Conservation (phyloP, 306 rosid genomes). For the Canavalia gladiata region DNA sequence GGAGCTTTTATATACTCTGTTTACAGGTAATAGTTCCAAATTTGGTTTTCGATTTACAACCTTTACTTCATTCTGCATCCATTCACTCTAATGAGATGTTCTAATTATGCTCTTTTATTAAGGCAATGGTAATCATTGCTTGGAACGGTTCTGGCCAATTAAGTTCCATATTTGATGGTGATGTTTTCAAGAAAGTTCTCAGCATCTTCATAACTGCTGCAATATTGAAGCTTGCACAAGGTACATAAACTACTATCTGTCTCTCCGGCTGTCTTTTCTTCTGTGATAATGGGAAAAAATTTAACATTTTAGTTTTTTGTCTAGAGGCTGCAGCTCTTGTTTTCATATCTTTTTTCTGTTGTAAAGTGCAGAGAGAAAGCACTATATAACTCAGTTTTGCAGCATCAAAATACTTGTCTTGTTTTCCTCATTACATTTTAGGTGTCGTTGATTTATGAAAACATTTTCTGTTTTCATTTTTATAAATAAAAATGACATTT, state of each 20-base stretch:
- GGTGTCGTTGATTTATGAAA: no score
- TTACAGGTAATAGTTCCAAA: conserved; percentile 74
- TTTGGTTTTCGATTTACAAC: conserved; percentile 7
- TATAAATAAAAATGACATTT: no score
- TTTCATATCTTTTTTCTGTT: background rate
- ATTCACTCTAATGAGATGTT: conserved; percentile 42
- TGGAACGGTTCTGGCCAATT: conserved; percentile 81
- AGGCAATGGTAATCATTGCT: conserved; percentile 97
- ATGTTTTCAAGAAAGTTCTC: conserved; percentile 88
- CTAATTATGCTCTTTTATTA: conserved; percentile 49
- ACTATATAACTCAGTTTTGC: conserved; percentile 10
- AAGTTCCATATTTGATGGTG: conserved; percentile 69
- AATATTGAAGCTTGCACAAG: conserved; percentile 91
- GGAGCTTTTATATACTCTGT: conserved; percentile 89
- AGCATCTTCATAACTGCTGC: conserved; percentile 98
- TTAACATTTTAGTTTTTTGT: background rate
- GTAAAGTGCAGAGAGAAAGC: background rate
- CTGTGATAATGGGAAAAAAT: background rate
- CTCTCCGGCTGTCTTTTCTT: conserved; percentile 34
- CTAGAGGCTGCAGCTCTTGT: conserved; percentile 36
- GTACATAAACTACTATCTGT: conserved; percentile 56
- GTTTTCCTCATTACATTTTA: conserved; percentile 29
- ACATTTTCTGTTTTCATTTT: no score
- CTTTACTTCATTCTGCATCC: conserved; percentile 36
- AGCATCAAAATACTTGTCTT: conserved; percentile 7